Percentiles rank a stretch among this genome's conserved stretches.
Conservation (phyloP, 192 early-diverging fungal genomes). For the Jimgerdemannia lactiflua region DNA sequence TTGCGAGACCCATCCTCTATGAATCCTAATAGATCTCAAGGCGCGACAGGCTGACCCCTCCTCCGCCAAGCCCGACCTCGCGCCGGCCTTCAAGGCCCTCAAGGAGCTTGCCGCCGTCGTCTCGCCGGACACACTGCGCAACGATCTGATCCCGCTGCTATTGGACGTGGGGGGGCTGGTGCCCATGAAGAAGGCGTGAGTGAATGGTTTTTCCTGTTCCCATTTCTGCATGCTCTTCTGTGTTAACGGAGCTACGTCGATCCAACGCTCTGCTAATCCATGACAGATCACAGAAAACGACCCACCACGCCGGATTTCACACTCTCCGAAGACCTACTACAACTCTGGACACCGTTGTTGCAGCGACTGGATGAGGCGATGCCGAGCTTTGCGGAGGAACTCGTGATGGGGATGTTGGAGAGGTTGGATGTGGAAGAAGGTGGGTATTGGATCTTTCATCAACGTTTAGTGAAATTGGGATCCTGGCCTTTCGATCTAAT, state of each 20-base stretch:
- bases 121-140: slow-evolving; percentile 38
- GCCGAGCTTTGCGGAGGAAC: slow-evolving; percentile 18
- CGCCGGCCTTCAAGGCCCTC: slow-evolving; percentile 22
- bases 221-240: neutral
- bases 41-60: neutral
- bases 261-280: neutral
- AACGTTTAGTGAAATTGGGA: neutral
- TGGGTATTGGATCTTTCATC: neutral
- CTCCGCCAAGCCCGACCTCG: neutral
- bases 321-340: slow-evolving; percentile 33
- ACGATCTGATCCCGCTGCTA: slow-evolving; percentile 47
- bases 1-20: neutral
- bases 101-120: slow-evolving; percentile 34
- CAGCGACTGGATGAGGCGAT: slow-evolving; percentile 34
- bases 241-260: too few species aligned
- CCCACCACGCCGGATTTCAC: slow-evolving; percentile 26
- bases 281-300: slow-evolving; percentile 24
- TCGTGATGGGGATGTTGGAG: slow-evolving; percentile 26
- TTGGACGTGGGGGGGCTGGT: slow-evolving; percentile 55
- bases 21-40: slow-evolving; percentile 6
- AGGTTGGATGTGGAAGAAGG: slow-evolving; percentile 14
- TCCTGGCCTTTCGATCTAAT: neutral
- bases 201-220: neutral
- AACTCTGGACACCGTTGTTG: slow-evolving; percentile 41
- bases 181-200: slow-evolving; percentile 52